Percentiles rank a stretch among this genome's conserved stretches.
These are phyloP conservation scores for Cytospora piceae DNA, from an alignment of 2,329 filamentous ascomycete genomes.

Conservation along the genomic window DNA sequence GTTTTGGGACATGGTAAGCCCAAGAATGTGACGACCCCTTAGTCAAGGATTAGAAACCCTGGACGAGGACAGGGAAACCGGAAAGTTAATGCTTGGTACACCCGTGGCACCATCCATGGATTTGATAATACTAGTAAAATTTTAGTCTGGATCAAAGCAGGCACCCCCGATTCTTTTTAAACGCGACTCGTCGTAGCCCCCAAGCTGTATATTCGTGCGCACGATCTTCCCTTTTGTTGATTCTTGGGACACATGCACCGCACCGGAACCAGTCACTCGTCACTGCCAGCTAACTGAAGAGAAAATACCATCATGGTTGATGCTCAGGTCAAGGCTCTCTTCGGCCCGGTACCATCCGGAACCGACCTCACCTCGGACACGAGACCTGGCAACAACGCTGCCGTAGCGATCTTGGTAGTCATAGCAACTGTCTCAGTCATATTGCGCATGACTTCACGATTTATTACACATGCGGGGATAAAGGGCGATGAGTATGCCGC, in stretches of 20 bases:
- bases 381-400: constrained; percentile 9
- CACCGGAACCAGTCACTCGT: neutral
- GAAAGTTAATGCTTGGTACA: too few relatives aligned
- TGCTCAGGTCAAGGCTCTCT: constrained; percentile 2
- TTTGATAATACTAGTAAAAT: too few relatives aligned
- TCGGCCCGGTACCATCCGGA: neutral
- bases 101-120: too few relatives aligned
- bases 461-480: neutral
- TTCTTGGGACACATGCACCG: neutral
- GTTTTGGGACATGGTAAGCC: neutral
- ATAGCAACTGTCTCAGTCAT: constrained; percentile 6
- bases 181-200: neutral
- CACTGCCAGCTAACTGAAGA: neutral
- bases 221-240: neutral
- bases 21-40: too few relatives aligned
- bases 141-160: neutral
- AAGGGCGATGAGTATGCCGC: neutral
- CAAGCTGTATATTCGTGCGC: neutral
- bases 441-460: neutral
- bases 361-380: constrained; percentile 1
- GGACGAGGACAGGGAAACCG: too few relatives aligned
- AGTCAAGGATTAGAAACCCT: neutral
- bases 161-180: neutral
- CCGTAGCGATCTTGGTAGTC: constrained; percentile 1
- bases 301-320: neutral